Evolutionary conservation across 345 rosid genomes (phyloP).

Genomic region (Mangifera indica): DNA sequence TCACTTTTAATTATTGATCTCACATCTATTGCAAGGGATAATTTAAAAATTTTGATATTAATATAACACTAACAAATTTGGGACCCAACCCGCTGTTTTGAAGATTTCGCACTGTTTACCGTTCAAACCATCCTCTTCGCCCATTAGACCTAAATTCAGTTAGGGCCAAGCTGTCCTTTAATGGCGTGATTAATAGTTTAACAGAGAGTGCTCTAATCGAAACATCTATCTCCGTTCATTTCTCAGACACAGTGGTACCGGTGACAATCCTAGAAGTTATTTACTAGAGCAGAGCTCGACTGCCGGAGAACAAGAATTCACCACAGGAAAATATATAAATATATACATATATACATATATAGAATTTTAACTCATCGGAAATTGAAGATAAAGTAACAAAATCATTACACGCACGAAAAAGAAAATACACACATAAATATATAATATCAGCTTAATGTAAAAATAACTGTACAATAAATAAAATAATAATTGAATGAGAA

Average conservation of each 20-base stretch:
- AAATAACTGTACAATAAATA: neutral
- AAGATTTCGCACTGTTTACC: too few species aligned
- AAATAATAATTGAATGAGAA: neutral
- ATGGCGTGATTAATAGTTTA: neutral
- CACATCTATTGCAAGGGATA: too few species aligned
- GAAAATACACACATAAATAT: too few species aligned
- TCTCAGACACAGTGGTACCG: neutral
- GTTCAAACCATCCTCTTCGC: too few species aligned
- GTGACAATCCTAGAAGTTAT: too few species aligned
- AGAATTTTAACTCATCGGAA: conserved; percentile 22
- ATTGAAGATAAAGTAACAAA: conserved; percentile 28
- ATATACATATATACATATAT: too few species aligned
- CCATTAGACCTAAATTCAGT: too few species aligned
- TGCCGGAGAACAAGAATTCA: conserved; percentile 9
- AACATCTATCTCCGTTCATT: neutral
- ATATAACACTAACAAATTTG: too few species aligned
- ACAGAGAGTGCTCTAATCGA: neutral
- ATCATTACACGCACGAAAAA: neutral
- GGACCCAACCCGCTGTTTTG: too few species aligned
- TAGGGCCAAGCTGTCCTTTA: neutral
- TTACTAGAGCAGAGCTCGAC: neutral
- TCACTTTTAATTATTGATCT: too few species aligned
- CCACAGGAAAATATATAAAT: neutral
- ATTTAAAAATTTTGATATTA: too few species aligned
- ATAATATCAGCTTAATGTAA: neutral